Base-by-base conservation (phyloP, 192 early-diverging fungal species). In the Ambispora gerdemannii region DNA sequence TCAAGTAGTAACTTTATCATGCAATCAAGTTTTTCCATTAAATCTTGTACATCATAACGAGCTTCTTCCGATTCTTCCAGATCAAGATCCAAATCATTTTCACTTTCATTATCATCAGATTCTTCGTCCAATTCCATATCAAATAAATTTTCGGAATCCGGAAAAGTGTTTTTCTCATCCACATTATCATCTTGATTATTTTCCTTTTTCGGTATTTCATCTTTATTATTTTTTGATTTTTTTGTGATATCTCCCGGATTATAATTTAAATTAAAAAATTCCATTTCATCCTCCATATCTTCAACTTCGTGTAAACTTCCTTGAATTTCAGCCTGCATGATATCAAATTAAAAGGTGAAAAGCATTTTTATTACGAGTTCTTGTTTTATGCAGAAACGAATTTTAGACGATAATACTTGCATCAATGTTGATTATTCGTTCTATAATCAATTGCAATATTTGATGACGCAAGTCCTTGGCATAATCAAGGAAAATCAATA, bases 351-450 rank as follows among this genome's bases (percentile, higher is more conserved):
- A 53, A 31, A 53, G 7, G 13, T 55, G 22, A 25, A 24, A 34
- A 27, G 15, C 13, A 32, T 35, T 17, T 67, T 31, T 31, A 19
- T 31, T 50, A 2, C n/a, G 0, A 50, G 15, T 22, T 3, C 25
- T 20, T 34, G 53, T 61, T 60, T 66, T 53, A 38, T 13, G 47
- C 20, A 33, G 24, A 65, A 10, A n/a, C n/a, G n/a, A n/a, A n/a
- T n/a, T n/a, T n/a, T 32, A 69, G 27, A 20, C 1, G 22, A 43
- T 36, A 7, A 19, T 32, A 65, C 82, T 74, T 83, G 91, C 95
- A 75, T 98, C 96, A 49, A 98, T 88, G 63, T 95, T 89, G 6
- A 96, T 84, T 4, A 93, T 81, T n/a, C 87, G 81, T 47, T 97
- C 93, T 25, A 98, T 76, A 1, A 92, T 80, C 20, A 97, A 77